Percentiles rank a stretch among this genome's conserved stretches.
phyloP scores from a whole-genome alignment of 345 rosid species.

The Aquilaria sinensis region DNA sequence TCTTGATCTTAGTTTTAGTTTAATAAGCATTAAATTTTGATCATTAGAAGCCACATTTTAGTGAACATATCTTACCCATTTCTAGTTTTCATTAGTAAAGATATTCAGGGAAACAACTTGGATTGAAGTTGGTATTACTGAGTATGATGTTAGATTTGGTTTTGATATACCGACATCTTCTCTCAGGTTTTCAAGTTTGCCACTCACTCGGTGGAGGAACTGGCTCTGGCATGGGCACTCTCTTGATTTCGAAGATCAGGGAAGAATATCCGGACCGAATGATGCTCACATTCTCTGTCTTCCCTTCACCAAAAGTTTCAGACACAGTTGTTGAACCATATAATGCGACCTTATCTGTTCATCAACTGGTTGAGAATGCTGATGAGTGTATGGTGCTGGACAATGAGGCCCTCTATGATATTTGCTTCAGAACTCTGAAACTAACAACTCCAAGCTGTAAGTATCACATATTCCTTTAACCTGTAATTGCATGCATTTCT shows the following conservation, averaged over 20 bases:
- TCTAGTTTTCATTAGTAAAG: no score
- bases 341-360: constrained; percentile 29
- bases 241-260: constrained; percentile 24
- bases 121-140: no score
- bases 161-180: background rate
- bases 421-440: constrained; percentile 28
- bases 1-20: background rate
- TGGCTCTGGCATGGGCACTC: constrained; percentile 28
- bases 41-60: background rate
- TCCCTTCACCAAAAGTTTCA: constrained; percentile 28
- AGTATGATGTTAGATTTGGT: no score
- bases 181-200: constrained; percentile 24
- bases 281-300: constrained; percentile 31
- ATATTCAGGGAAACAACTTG: no score
- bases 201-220: constrained; percentile 29
- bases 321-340: constrained; percentile 31
- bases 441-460: constrained; percentile 29
- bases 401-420: constrained; percentile 26
- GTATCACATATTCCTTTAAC: background rate
- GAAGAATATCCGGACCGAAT: constrained; percentile 31
- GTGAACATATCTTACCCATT: background rate
- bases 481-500: background rate
- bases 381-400: constrained; percentile 32
- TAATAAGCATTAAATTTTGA: no score
- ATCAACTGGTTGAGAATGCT: constrained; percentile 31